phyloP scores from a whole-genome alignment of 441 rosid species.

The Adansonia gregorii region DNA sequence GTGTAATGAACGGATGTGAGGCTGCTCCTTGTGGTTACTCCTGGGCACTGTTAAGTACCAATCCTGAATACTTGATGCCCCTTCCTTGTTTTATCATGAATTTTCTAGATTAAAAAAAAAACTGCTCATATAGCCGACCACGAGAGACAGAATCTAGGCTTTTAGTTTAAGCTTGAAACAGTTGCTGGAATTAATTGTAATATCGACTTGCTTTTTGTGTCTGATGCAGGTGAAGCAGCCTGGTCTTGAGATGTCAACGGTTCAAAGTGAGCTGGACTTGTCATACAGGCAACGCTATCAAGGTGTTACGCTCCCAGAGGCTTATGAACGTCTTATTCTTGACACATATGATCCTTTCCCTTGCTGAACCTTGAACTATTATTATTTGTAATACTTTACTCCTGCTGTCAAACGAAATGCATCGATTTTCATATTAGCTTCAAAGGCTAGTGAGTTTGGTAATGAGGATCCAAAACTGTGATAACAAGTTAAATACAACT shows the following conservation, averaged over 20 bases:
- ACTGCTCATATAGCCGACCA: background rate
- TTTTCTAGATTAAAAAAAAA: background rate
- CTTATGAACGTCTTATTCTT: constrained; percentile 96
- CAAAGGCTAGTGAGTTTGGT: background rate
- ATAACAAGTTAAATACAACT: background rate
- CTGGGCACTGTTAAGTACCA: background rate
- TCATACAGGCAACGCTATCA: constrained; percentile 94
- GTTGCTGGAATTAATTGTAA: constrained; percentile 9
- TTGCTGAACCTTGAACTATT: background rate
- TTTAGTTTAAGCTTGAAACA: constrained; percentile 1
- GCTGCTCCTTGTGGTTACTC: background rate
- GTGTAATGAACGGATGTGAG: background rate
- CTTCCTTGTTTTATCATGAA: background rate
- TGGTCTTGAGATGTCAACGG: constrained; percentile 1
- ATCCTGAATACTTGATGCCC: background rate
- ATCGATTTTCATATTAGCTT: background rate
- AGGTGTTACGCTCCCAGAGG: constrained; percentile 80
- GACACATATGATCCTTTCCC: constrained; percentile 68
- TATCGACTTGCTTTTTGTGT: background rate
- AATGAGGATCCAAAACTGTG: background rate
- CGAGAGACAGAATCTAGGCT: background rate
- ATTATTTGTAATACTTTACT: background rate
- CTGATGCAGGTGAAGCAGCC: constrained; percentile 9
- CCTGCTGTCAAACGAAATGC: background rate
- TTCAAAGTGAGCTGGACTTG: constrained; percentile 87